phyloP scores from a whole-genome alignment of 1,139 yeast genomes.

The Blastobotrys serpentis region DNA sequence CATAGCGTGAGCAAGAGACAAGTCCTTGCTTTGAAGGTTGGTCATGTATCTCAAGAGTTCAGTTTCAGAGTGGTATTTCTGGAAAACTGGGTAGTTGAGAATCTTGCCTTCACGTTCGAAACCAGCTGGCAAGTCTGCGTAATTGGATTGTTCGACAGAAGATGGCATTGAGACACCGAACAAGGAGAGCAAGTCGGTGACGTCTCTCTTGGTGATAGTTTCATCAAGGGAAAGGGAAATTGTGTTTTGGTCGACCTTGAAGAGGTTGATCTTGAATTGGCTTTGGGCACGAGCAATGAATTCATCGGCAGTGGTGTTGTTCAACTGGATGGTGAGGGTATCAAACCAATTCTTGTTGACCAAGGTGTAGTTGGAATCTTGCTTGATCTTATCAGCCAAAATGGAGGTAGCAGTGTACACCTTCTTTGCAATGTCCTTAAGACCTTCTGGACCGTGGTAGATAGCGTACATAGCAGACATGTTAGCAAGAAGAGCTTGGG shows the following conservation, averaged over 20 bases:
- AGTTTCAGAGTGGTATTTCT: constrained; percentile 88
- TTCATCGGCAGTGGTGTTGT: constrained; percentile 52
- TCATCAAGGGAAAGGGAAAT: constrained; percentile 85
- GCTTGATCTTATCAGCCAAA: constrained; percentile 57
- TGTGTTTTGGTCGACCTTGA: constrained; percentile 59
- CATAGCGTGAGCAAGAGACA: constrained; percentile 94
- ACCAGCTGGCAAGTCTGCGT: constrained; percentile 47
- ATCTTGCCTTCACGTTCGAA: constrained; percentile 62
- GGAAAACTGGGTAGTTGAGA: constrained; percentile 75
- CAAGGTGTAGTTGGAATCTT: constrained; percentile 35
- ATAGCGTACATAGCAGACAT: constrained; percentile 95
- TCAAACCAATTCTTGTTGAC: constrained; percentile 76
- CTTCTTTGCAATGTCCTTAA: constrained; percentile 73
- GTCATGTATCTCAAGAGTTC: constrained; percentile 90
- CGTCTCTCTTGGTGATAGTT: constrained; percentile 66
- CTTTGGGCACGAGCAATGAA: constrained; percentile 58
- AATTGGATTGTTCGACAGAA: constrained; percentile 20
- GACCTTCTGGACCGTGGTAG: constrained; percentile 94
- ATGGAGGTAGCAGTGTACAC: constrained; percentile 73
- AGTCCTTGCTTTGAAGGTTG: constrained; percentile 79
- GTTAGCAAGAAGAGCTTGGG: constrained; percentile 93
- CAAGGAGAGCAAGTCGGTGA: constrained; percentile 54
- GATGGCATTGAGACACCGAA: constrained; percentile 37
- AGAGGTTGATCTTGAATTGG: constrained; percentile 69
- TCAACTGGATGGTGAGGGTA: constrained; percentile 69